These are phyloP conservation scores for Aspergillus sp. DNA, from an alignment of 2,329 filamentous ascomycete genomes.

Conservation along the genomic window DNA sequence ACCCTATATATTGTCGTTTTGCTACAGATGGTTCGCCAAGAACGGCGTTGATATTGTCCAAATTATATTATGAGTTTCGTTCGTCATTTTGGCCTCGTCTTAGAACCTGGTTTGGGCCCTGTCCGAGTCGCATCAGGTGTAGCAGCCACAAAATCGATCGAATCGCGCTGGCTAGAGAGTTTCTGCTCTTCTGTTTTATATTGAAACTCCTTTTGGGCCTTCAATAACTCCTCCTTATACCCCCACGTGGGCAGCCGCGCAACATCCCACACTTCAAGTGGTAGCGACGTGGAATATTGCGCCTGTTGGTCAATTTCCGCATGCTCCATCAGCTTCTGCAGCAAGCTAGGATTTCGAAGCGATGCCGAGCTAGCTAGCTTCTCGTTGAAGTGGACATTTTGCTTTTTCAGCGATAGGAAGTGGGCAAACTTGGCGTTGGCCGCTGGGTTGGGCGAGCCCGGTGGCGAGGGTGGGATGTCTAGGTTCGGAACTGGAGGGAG, in stretches of 20 bases:
- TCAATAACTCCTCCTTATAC: constrained; percentile 47
- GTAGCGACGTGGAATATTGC: constrained; percentile 53
- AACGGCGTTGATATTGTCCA: not conserved
- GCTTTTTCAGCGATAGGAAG: constrained; percentile 61
- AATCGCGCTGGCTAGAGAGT: constrained; percentile 30
- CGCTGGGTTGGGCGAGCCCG: constrained; percentile 42
- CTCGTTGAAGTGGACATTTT: constrained; percentile 63
- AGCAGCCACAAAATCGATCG: constrained; percentile 40
- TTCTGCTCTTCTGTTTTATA: constrained; percentile 35
- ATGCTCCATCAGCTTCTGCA: constrained; percentile 57
- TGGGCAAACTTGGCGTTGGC: constrained; percentile 57
- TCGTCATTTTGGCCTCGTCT: constrained; percentile 6
- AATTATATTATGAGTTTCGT: not conserved
- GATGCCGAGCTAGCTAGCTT: constrained; percentile 57
- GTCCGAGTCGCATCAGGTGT: constrained; percentile 4
- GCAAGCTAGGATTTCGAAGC: constrained; percentile 58
- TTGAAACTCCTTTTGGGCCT: constrained; percentile 38
- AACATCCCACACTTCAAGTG: constrained; percentile 40
- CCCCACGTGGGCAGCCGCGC: constrained; percentile 40
- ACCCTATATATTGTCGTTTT: no score
- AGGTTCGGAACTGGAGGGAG: constrained; percentile 45
- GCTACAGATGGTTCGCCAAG: no score
- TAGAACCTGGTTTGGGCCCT: constrained; percentile 2
- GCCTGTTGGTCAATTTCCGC: constrained; percentile 53
- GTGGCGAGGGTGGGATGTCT: constrained; percentile 46